Evolutionary conservation across 2,329 filamentous ascomycete genomes (phyloP).

Genomic region (Thelonectria blattea): DNA sequence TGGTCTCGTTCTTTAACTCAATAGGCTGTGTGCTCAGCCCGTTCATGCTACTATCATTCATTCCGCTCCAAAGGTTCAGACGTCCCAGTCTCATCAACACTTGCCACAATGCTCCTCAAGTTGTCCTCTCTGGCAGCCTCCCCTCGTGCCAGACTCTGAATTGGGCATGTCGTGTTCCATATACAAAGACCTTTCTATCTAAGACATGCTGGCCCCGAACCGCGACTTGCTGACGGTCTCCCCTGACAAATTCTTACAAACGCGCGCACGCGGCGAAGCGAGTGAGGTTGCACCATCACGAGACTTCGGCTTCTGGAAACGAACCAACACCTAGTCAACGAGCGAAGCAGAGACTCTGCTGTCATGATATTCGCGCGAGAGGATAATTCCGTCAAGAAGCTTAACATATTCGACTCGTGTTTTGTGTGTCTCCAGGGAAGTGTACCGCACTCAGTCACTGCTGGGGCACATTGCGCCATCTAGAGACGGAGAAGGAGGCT

Average conservation of each 20-base stretch:
- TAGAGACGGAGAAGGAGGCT: not conserved
- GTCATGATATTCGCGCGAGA: no score
- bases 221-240: no score
- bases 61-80: not conserved
- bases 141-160: not conserved
- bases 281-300: no score
- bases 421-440: not conserved
- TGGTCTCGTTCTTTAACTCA: no score
- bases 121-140: not conserved
- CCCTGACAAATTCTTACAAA: no score
- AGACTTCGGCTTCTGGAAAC: no score
- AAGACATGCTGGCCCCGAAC: not conserved
- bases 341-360: no score
- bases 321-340: no score
- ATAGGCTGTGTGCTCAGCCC: no score
- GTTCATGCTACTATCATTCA: no score
- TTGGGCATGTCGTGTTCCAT: not conserved
- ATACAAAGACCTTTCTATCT: not conserved
- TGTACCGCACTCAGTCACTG: not conserved
- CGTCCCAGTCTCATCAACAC: not conserved
- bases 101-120: not conserved
- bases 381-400: no score
- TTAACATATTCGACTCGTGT: not conserved
- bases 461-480: not conserved
- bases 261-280: no score